Base-by-base conservation (phyloP, 164 flowering plant genomes). In the Echeveria elegans region DNA sequence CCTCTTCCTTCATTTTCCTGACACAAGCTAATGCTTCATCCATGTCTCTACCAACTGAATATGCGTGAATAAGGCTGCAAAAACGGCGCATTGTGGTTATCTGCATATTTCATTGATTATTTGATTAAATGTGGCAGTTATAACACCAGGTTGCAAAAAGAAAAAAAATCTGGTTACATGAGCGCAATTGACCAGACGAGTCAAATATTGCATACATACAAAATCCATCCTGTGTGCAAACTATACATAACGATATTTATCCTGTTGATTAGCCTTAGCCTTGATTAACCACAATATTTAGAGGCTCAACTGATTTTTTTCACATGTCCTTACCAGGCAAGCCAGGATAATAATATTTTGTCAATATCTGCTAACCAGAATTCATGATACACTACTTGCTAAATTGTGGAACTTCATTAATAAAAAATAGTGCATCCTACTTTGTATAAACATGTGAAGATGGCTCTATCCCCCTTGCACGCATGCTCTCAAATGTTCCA, bases 1-100 rank as follows among this genome's bases (percentile, higher is more conserved):
- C 90, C 67, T 89, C 99, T 74, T 79, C 81, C 76, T 88, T 84
- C 99, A 94, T 94, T 79, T 88, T 92, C 74, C 92, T 85, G 41
- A 86, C 89, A 77, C 99, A 94, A 18, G 85, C 82, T 43, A 94
- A 63, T 66, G 99, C 97, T 81, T 92, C 99, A 68, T 85, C 96
- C 99, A 94, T 94, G 79, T 94, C 99, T 88, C 93, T 86, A 67
- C 87, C 99, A 66, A 87, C 96, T 76, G 96, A 88, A 84, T 94
- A 94, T 73, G 97, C 99, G 77, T 94, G 95, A 82, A 94, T 78
- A 75, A 94, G 97, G 88, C 97, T 94, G 98, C 96, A 90, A 66
- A 69, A 70, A 68, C n/a, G n/a, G 75, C 81, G 36, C 38, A 63
- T 66, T 59, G 69, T 78, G 60, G 79, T 75, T 76, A 66, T 0